Evolutionary conservation across 768 basidiomycete species (phyloP).

Genomic region (Coprinopsis strossmayeri): DNA sequence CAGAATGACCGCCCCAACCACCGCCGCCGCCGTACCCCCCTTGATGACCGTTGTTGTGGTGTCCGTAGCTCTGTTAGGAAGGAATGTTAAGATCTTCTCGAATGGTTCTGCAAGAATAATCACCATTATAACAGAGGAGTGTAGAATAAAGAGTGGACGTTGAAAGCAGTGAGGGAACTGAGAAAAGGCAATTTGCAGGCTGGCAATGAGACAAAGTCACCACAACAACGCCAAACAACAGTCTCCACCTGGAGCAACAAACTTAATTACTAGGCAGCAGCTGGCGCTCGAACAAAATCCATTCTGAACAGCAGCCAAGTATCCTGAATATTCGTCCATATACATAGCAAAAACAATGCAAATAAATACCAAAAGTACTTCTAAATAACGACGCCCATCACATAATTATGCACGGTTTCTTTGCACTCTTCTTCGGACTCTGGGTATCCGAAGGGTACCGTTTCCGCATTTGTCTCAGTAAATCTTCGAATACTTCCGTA

Average conservation of each 20-base stretch:
- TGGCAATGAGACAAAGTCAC: background rate
- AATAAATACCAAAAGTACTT: background rate
- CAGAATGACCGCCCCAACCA: slow-evolving; percentile 45
- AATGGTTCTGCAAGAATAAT: background rate
- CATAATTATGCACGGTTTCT: slow-evolving; percentile 2
- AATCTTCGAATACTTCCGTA: slow-evolving; percentile 69
- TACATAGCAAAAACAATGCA: background rate
- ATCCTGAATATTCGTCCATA: too few relatives aligned
- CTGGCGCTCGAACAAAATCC: too few relatives aligned
- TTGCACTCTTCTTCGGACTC: slow-evolving; percentile 21
- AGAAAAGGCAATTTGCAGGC: slow-evolving; percentile 7
- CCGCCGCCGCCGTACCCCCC: slow-evolving; percentile 39
- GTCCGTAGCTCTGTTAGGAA: slow-evolving; percentile 34
- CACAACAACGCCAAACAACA: slow-evolving; percentile 21
- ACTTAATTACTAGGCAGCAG: too few relatives aligned
- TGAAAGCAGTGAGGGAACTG: slow-evolving; percentile 5
- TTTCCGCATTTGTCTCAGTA: slow-evolving; percentile 66
- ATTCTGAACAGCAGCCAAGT: too few relatives aligned
- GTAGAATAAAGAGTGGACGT: background rate
- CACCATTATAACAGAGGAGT: slow-evolving; percentile 18
- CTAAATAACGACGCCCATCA: background rate
- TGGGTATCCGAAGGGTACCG: slow-evolving; percentile 49
- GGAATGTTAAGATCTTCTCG: background rate
- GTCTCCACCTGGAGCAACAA: too few relatives aligned
- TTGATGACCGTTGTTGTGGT: slow-evolving; percentile 26